Evolutionary conservation across 768 basidiomycete species (phyloP), one percentile per base, ranked within the genome.

Genomic region (Lactarius akahatsu): DNA sequence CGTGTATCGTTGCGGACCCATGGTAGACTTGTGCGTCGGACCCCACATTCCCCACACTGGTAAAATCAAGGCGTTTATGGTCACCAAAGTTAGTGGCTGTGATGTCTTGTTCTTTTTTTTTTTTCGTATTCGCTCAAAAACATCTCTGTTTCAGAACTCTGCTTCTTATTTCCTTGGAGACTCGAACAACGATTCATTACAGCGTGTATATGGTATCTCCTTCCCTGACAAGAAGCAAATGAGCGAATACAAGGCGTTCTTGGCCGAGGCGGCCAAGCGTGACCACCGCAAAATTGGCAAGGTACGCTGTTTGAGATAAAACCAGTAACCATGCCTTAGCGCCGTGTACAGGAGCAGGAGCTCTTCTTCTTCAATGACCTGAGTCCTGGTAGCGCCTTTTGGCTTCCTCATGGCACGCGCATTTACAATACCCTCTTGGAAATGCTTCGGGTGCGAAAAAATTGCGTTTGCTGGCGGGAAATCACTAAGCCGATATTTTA

Each of bases 11-110:
- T 98, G 97, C 75, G 97, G 97, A 40, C 96, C 97, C 47, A 94
- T 99, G 90, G 88, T 99, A 63, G 97, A 99, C 78, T 83, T 99
- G 43, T 99, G 97, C 74, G 83, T 96, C 43, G 97, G 97, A 38
- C 97, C 97, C 28, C 97, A 99, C 77, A 93, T 99, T 65, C 96
- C 97, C 15, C 94, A 98, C 78, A 98, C 97, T 3, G 96, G 96
- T 54, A 91, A 88, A 74, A 98, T 99, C 81, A 99, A 98, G 82
- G 89, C 96, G 0, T 86, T 98, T 76, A 94, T 96, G 85, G 83
- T 99, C 72, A 96, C 94, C 68, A 99, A 99, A 82, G 94, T 92
- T 20, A 45, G 63, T 32, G 30, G 16, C 11, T 23, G 20, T 41
- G 23, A 38, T 18, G 16, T 6, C 26, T 63, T 61, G 18, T 10